Conservation (phyloP, 352 stramenopile genomes). For the Pythium myriotylum region DNA sequence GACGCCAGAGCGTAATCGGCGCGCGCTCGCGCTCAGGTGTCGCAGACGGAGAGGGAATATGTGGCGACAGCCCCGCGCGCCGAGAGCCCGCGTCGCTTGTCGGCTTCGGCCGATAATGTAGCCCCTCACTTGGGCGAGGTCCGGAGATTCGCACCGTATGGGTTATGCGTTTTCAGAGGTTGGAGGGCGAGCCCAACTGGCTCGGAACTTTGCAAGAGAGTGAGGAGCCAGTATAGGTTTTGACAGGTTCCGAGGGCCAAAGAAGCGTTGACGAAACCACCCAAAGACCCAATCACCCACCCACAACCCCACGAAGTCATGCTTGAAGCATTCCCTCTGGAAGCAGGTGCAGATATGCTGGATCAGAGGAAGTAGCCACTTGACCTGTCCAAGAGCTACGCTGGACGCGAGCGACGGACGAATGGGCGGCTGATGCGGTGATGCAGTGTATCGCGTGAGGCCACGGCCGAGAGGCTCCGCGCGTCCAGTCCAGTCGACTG, state of each 20-base stretch:
- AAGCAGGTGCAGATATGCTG: neutral
- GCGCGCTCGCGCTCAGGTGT: neutral
- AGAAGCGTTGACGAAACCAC: constrained; percentile 18
- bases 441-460: too few relatives aligned
- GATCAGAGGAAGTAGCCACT: too few relatives aligned
- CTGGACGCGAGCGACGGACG: too few relatives aligned
- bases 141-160: constrained; percentile 5
- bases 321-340: neutral
- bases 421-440: too few relatives aligned
- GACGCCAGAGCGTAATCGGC: neutral
- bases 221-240: neutral
- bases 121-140: neutral
- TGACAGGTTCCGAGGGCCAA: neutral
- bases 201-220: constrained; percentile 1
- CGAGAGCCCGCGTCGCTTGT: constrained; percentile 4
- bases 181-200: neutral
- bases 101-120: neutral
- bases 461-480: too few relatives aligned
- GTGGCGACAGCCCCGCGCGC: neutral
- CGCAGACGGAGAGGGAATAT: neutral
- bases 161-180: constrained; percentile 7
- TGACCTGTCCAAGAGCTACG: too few relatives aligned
- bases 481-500: too few relatives aligned
- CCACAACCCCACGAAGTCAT: constrained; percentile 2
- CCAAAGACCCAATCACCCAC: constrained; percentile 17